Base-by-base conservation (phyloP, 2,329 filamentous ascomycete species). In the Aureobasidium melanogenum region DNA sequence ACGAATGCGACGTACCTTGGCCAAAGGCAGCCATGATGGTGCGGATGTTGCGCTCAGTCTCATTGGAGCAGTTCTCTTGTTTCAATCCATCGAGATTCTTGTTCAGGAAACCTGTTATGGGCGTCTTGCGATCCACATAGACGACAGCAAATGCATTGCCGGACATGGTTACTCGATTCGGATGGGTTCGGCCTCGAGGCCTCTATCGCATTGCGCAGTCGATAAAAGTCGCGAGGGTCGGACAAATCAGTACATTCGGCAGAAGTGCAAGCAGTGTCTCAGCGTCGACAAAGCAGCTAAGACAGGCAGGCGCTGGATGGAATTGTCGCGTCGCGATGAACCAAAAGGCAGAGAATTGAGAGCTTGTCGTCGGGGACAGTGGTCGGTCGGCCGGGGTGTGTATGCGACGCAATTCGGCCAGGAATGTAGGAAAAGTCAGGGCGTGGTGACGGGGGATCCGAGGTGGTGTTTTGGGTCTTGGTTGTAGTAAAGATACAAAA, bases 121-220 rank as follows among this genome's bases (percentile, higher is more conserved):
- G 70, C 63, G 74, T 74, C 59, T 74, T 72, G 54, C 74, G 71
- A 67, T 77, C 74, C 64, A 76, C 69, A 69, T 77, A 77, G 63
- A 77, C 73, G 56, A 77, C 70, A 68, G 76, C 75, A 69, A 74
- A 76, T 62, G 72, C 70, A 67, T 73, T 74, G 73, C 75, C 73
- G 62, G 76, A 73, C 75, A 77, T 77, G n/a, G 19, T 59, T 44
- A 47, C 10, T 59, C 56, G 44, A 15, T 30, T 59, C 19, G 26
- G n/a, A n/a, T n/a, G n/a, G n/a, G 30, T 39, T 48, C 44, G 56
- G 56, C 56, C 44, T 48, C 17, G 56, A 59, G 56, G 56, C 56
- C 56, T 59, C 44, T 59, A 59, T 59, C 36, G 56, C 56, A 59
- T 59, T 59, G 56, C 43, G 56, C 56, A 59, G 44, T 32, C 56